Evolutionary conservation across 306 rosid species (phyloP), one percentile per base, ranked within the genome.

Genomic region (Vicia faba): DNA sequence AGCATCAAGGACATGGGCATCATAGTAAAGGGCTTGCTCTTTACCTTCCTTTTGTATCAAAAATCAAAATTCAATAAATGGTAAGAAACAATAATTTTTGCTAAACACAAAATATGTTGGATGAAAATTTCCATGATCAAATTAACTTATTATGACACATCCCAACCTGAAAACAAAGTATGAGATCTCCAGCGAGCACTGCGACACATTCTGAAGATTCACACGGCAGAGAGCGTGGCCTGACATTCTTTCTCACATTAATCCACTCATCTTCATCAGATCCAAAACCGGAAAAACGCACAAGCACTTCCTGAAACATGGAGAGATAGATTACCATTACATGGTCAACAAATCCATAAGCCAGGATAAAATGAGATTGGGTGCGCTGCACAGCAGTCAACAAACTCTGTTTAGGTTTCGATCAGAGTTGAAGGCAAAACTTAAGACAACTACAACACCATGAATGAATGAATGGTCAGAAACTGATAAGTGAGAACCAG

Each of bases 191-290:
- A 9, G 97, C 97, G 75, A 95, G 88, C 62, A 95, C 96, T 64
- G 95, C 97, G 68, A 90, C 97, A 72, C 99, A 95, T 72, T 95
- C 97, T 15, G 99, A 90, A 66, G 97, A 90, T 82, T 95, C 99
- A 71, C 99, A 95, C 29, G 99, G 99, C 13, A 95, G 84, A 36
- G 97, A 95, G 58, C 97, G 96, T 13, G 91, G 99, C 67, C 99
- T 81, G 26, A 95, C 89, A 82, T 90, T 84, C 75, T 76, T 88
- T 74, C 80, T 83, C 20, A 95, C 77, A 74, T 90, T 95, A 75
- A 86, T 68, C 99, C 99, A 95, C 83, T 95, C 99, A 75, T 95
- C 99, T 76, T 95, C 99, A 72, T 95, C 99, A 0, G 92, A 74
- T 76, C 99, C 97, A 77, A 95, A 95, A 69, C 99, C 99, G 72